Percentiles rank a stretch among this genome's conserved stretches.
Conservation (phyloP, 768 basidiomycete genomes). For the Kwoniella dendrophila region DNA sequence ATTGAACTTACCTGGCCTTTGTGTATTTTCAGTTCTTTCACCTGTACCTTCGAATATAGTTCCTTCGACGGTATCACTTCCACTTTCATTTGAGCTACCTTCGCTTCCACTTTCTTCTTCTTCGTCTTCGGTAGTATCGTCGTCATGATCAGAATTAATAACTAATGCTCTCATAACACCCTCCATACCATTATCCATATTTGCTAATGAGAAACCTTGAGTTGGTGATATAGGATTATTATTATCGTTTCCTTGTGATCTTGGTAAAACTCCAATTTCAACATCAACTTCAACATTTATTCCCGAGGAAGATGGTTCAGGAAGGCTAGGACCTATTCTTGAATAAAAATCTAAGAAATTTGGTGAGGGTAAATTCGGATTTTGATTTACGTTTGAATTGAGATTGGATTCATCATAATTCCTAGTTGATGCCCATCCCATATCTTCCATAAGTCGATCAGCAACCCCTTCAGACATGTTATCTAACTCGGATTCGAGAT, state of each 20-base stretch:
- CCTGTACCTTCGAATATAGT: conserved; percentile 19
- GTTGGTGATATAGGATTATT: conserved; percentile 4
- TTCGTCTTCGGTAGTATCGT: neutral
- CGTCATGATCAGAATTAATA: neutral
- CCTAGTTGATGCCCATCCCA: neutral
- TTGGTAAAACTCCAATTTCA: neutral
- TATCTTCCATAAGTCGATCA: no score
- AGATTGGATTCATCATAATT: no score
- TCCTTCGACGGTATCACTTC: neutral
- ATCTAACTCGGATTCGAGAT: no score
- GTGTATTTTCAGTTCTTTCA: conserved; percentile 1
- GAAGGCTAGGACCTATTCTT: no score
- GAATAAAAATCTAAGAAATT: no score
- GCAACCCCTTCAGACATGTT: no score
- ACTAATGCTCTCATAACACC: conserved; percentile 14
- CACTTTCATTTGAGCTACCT: neutral
- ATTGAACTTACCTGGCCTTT: conserved; percentile 1
- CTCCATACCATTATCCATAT: conserved; percentile 9
- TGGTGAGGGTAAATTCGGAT: no score
- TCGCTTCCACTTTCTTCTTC: neutral
- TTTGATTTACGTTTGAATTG: no score
- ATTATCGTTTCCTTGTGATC: neutral
- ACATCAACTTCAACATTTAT: conserved; percentile 1
- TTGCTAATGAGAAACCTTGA: conserved; percentile 19
- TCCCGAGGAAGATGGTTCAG: no score